Base-by-base conservation (phyloP, 108 stramenopile genomes). In the Cyclotella baltica region DNA sequence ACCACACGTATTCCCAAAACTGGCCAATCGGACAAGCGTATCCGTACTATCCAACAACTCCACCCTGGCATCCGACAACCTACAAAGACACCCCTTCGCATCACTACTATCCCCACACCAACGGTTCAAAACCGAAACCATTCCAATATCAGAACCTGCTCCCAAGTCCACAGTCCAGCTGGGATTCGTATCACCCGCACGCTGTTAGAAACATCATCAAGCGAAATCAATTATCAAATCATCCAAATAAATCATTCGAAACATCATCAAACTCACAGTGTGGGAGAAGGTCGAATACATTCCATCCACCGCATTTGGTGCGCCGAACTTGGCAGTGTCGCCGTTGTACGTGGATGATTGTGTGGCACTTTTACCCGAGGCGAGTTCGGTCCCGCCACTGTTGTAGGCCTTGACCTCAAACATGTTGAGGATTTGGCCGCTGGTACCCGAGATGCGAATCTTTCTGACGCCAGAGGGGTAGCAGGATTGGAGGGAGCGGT, bases 311-410 rank as follows among this genome's bases (percentile, higher is more conserved):
- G 67, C 73, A 9, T 1, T 67, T 6, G 22, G 4, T 6, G 73
- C 25, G n/a, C 0, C 55, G 0, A 11, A 65, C 0, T 69, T 67
- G 40, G 13, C 40, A 20, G n/a, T 33, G 1, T 10, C 2, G 34
- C 3, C 69, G 23, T 75, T 69, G 55, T 51, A 69, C 2, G 67
- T 69, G 2, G 73, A 75, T 22, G 52, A 56, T 40, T 75, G 73
- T 1, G 67, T 69, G 30, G 73, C 73, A 18, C 67, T 28, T 23
- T 75, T 75, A 1, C 5, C 6, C 4, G 52, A 16, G n/a, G 73
- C 28, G 15, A 75, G 1, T 20, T 72, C 53, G 19, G 22, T 19
- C 10, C n/a, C n/a, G 19, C 22, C 5, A 19, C 5, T 4, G n/a
- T 55, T 20, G 10, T 4, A n/a, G n/a, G 53, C 53, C 5, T 5